Base-by-base conservation (phyloP, 1,284 basidiomycete species). In the Gomphus sp. region DNA sequence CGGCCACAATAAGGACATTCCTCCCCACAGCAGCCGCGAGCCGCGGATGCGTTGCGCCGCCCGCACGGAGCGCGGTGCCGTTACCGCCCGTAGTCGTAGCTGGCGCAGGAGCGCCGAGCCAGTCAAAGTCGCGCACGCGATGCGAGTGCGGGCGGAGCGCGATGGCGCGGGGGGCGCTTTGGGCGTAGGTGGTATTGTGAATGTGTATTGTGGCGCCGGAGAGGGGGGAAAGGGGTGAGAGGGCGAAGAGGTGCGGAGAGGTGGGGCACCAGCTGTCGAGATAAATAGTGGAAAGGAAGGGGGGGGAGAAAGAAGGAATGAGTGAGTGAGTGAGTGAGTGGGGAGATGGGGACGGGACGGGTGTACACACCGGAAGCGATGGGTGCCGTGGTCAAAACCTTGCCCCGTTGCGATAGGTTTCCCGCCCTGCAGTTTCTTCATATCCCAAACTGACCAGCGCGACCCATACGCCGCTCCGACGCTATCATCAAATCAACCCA, bases 361-460 rank as follows among this genome's bases (percentile, higher is more conserved):
- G 25, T 44, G 43, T 36, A 69, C 73, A 44, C 69, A 86, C 88
- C 87, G 78, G 71, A 91, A 90, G 52, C 76, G 72, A 62, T 81
- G 73, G 2, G 81, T 80, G 2, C 85, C 86, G 62, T 88, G 84
- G 36, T 80, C 72, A 62, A 87, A 87, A 65, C 77, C 83, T 56
- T 73, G 71, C 2, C 84, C 85, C 11, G 78, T 75, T 22, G 77
- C 69, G 61, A 74, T 72, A 1, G 89, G 89, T 64, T 87, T 85
- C 16, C 89, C 88, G 43, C 89, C 89, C 53, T 80, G 77, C 43
- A 89, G 70, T 64, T 80, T 80, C 6, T 80, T 76, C 56, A 88
- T 74, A 67, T 91, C 84, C 89, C 89, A 91, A 39, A 91, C 68
- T 14, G 81, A 78, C 67, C 87, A 89, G 53, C 74, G 76, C 9